Conservation (phyloP, 2,329 filamentous ascomycete genomes). For the Fusarium odoratissimum region DNA sequence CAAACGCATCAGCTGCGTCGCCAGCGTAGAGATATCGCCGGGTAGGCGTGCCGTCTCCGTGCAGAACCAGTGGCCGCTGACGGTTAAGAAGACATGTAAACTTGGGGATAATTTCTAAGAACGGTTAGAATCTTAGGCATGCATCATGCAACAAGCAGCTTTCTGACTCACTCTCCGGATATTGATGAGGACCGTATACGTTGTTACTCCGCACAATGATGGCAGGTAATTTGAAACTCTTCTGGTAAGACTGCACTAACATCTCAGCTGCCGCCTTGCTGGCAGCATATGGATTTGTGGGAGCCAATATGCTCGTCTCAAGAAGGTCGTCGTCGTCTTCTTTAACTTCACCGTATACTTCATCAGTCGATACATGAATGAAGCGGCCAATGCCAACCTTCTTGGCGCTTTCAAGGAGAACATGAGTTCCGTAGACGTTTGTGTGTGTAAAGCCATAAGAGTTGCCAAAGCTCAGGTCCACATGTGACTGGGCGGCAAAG, state of each 20-base stretch:
- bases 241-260: slow-evolving; percentile 87
- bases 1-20: slow-evolving; percentile 84
- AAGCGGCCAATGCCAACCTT: slow-evolving; percentile 78
- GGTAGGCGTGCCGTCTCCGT: slow-evolving; percentile 80
- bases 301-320: slow-evolving; percentile 79
- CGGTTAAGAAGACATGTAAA: slow-evolving; percentile 79
- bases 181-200: slow-evolving; percentile 87
- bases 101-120: slow-evolving; percentile 83
- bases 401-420: slow-evolving; percentile 80
- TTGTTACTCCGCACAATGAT: slow-evolving; percentile 88
- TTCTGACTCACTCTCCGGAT: slow-evolving; percentile 76
- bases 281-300: slow-evolving; percentile 85
- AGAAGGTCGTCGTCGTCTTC: slow-evolving; percentile 77
- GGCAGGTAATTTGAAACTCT: slow-evolving; percentile 82
- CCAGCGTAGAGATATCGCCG: slow-evolving; percentile 82
- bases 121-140: not conserved
- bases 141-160: not conserved
- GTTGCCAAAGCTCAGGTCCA: slow-evolving; percentile 85
- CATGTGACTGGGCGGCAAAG: slow-evolving; percentile 87
- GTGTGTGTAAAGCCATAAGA: slow-evolving; percentile 84
- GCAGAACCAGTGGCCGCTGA: slow-evolving; percentile 74
- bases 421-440: slow-evolving; percentile 87
- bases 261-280: slow-evolving; percentile 87
- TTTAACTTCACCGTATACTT: slow-evolving; percentile 85
- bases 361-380: slow-evolving; percentile 86